These are phyloP conservation scores for Lophiostoma macrostomum DNA, from an alignment of 495 filamentous ascomycete genomes.

Conservation along the genomic window DNA sequence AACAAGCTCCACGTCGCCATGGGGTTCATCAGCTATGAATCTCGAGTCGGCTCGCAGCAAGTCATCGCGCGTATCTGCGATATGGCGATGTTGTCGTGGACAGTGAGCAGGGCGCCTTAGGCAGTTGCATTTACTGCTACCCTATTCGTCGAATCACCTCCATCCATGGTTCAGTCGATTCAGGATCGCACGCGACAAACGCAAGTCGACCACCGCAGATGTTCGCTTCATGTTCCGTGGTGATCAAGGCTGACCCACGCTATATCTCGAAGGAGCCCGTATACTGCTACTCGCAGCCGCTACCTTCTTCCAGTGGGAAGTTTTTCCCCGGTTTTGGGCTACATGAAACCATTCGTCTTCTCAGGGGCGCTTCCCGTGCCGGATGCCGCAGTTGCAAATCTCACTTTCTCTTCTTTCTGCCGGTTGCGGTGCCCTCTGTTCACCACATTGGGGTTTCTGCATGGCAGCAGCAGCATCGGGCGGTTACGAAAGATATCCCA, in stretches of 20 bases:
- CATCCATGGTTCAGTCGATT: not conserved
- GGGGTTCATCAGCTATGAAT: slow-evolving; percentile 75
- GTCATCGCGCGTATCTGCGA: slow-evolving; percentile 33
- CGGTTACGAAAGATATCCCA: slow-evolving; percentile 16
- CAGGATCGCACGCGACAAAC: not conserved
- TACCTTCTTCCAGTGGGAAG: no score
- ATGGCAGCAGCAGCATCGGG: slow-evolving; percentile 14
- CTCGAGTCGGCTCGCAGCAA: slow-evolving; percentile 38
- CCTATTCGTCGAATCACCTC: not conserved
- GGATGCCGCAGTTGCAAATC: not conserved
- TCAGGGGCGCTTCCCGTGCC: no score
- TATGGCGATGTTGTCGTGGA: slow-evolving; percentile 34
- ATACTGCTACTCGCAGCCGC: no score
- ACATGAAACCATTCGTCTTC: no score
- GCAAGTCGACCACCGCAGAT: no score
- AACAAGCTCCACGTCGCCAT: slow-evolving; percentile 76
- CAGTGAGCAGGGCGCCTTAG: slow-evolving; percentile 21
- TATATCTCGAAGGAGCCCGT: no score
- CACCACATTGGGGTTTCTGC: slow-evolving; percentile 3
- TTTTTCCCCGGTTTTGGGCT: no score
- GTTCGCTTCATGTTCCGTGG: no score
- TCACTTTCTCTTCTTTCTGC: not conserved
- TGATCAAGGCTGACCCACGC: no score
- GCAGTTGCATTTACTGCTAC: not conserved
- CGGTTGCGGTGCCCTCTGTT: not conserved